Evolutionary conservation across 2,329 filamentous ascomycete species (phyloP).

Genomic region (Hymenoscyphus linearis): DNA sequence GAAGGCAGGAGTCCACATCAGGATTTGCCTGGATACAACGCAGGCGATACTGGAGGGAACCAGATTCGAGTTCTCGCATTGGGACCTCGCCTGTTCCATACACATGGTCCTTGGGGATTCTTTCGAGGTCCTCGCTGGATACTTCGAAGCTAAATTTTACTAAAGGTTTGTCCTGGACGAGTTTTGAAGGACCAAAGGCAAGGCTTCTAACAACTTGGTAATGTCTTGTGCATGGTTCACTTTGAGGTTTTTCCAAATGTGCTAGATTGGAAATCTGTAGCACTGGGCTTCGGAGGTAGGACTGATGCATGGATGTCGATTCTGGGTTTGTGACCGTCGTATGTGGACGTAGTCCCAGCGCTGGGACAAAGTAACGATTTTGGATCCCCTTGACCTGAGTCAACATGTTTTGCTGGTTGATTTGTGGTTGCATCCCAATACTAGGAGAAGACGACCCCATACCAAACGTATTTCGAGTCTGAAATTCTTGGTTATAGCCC

Average conservation of each 20-base stretch:
- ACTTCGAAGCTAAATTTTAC: slow-evolving; percentile 35
- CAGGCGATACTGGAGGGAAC: slow-evolving; percentile 60
- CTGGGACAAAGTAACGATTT: slow-evolving; percentile 34
- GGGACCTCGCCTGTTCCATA: slow-evolving; percentile 21
- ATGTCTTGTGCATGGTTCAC: slow-evolving; percentile 21
- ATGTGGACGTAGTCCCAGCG: slow-evolving; percentile 29
- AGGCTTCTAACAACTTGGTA: slow-evolving; percentile 56
- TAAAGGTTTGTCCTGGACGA: slow-evolving; percentile 26
- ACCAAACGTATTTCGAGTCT: slow-evolving; percentile 1
- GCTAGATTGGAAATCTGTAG: slow-evolving; percentile 28
- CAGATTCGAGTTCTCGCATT: slow-evolving; percentile 38
- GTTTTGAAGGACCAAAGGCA: slow-evolving; percentile 39
- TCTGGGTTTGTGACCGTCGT: slow-evolving; percentile 39
- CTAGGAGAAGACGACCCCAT: slow-evolving; percentile 8
- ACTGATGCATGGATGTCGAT: slow-evolving; percentile 51
- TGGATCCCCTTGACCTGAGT: background rate
- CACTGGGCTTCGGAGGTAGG: slow-evolving; percentile 48
- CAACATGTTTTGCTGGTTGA: background rate
- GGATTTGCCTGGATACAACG: slow-evolving; percentile 51
- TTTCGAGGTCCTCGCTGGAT: slow-evolving; percentile 13
- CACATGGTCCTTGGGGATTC: slow-evolving; percentile 24
- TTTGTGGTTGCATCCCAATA: background rate
- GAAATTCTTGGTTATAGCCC: background rate
- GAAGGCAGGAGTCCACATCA: slow-evolving; percentile 31
- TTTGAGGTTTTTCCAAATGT: slow-evolving; percentile 23